Evolutionary conservation across 2,329 filamentous ascomycete genomes (phyloP).

Genomic region (Microascus cirrosus): DNA sequence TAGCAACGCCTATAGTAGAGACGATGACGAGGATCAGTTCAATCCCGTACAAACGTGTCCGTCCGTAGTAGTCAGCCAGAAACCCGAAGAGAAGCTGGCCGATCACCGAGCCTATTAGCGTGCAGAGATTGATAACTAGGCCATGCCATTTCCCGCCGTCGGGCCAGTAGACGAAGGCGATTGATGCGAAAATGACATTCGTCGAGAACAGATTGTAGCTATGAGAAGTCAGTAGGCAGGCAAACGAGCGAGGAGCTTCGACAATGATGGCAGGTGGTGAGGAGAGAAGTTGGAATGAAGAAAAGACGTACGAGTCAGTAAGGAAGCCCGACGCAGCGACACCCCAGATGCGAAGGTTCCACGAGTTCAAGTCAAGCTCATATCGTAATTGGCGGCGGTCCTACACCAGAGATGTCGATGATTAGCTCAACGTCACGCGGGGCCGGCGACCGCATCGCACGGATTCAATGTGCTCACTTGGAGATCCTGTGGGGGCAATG

Average conservation of each 20-base stretch:
- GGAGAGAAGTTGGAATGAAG: background rate
- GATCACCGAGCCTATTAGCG: slow-evolving; percentile 37
- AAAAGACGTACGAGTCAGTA: slow-evolving; percentile 34
- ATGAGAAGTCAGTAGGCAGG: slow-evolving; percentile 3
- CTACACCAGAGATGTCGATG: slow-evolving; percentile 14
- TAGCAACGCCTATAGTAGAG: slow-evolving; percentile 45
- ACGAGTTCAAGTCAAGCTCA: slow-evolving; percentile 41
- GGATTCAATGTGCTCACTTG: slow-evolving; percentile 22
- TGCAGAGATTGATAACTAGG: slow-evolving; percentile 39
- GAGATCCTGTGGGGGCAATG: slow-evolving; percentile 34
- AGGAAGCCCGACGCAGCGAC: slow-evolving; percentile 43
- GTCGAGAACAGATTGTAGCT: slow-evolving; percentile 44
- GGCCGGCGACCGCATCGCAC: background rate
- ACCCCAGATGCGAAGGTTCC: slow-evolving; percentile 43
- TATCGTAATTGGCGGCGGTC: slow-evolving; percentile 40
- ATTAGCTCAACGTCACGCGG: slow-evolving; percentile 9
- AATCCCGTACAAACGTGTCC: slow-evolving; percentile 44
- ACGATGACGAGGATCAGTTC: slow-evolving; percentile 44
- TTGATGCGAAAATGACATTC: slow-evolving; percentile 40
- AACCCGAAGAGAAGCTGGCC: slow-evolving; percentile 42
- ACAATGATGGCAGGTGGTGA: background rate
- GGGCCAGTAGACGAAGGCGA: slow-evolving; percentile 42
- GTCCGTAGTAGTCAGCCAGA: slow-evolving; percentile 42
- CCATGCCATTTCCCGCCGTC: slow-evolving; percentile 30
- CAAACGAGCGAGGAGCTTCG: background rate